phyloP scores from a whole-genome alignment of 768 basidiomycete species.

The Boletus tylopilopsis region DNA sequence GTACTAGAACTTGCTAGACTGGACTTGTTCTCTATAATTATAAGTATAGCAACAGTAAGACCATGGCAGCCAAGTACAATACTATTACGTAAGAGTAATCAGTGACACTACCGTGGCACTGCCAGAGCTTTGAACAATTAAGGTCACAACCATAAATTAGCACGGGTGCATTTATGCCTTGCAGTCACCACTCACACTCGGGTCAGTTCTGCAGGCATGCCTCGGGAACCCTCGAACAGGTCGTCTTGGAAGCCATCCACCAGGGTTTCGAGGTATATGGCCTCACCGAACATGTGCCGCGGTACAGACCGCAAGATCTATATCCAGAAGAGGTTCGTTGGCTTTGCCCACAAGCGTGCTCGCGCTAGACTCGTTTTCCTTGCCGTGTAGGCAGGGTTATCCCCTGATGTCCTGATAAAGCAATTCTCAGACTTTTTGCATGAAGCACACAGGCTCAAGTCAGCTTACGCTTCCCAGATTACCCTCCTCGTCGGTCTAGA shows the following conservation, averaged over 20 bases:
- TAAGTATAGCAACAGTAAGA: too few species aligned
- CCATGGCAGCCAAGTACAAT: too few species aligned
- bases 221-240: conserved; percentile 71
- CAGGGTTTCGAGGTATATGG: conserved; percentile 82
- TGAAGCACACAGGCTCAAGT: conserved; percentile 78
- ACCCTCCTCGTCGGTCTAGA: conserved; percentile 85
- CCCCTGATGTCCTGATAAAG: conserved; percentile 45
- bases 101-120: not conserved
- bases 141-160: not conserved
- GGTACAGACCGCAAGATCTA: conserved; percentile 75
- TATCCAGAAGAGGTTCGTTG: conserved; percentile 90
- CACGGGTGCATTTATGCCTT: conserved; percentile 43
- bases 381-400: conserved; percentile 49
- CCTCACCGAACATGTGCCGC: conserved; percentile 89
- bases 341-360: conserved; percentile 7
- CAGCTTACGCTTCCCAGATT: conserved; percentile 58
- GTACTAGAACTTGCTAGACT: conserved; percentile 1
- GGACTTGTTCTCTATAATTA: not conserved
- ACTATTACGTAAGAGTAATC: conserved; percentile 19
- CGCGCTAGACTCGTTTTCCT: conserved; percentile 13
- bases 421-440: conserved; percentile 74
- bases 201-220: conserved; percentile 95
- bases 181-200: conserved; percentile 88
- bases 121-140: not conserved
- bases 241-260: conserved; percentile 74